Evolutionary conservation across 306 rosid genomes (phyloP).

Genomic region (Rosa persica): DNA sequence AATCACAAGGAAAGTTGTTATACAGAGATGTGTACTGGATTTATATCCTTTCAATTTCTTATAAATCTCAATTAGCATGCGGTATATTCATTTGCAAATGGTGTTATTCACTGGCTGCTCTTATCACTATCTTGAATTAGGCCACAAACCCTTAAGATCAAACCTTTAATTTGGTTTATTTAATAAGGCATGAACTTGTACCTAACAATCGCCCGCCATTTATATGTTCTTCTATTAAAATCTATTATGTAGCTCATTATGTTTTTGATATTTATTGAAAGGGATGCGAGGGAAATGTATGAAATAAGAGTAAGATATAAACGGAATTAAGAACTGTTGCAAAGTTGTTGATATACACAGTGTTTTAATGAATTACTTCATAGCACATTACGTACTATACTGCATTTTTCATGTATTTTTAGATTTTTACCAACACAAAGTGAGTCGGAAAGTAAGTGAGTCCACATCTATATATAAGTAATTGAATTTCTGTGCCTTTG

Average conservation of each 20-base stretch:
- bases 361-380: too few species aligned
- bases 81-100: neutral
- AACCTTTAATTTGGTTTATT: neutral
- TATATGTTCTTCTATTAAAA: neutral
- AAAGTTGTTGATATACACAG: too few species aligned
- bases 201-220: neutral
- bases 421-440: too few species aligned
- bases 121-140: constrained; percentile 14
- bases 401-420: too few species aligned
- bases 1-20: neutral
- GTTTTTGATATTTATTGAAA: too few species aligned
- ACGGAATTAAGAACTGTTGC: too few species aligned
- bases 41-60: neutral
- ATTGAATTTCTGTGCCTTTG: too few species aligned
- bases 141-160: neutral
- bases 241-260: neutral
- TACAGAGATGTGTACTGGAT: neutral
- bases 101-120: neutral
- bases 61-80: neutral
- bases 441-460: too few species aligned
- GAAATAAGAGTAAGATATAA: neutral
- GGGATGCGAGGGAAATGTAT: neutral
- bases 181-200: neutral
- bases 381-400: too few species aligned
- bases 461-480: too few species aligned